Evolutionary conservation across 2,329 filamentous ascomycete species (phyloP), one percentile per base, ranked within the genome.

Genomic region (Fonsecaea erecta): DNA sequence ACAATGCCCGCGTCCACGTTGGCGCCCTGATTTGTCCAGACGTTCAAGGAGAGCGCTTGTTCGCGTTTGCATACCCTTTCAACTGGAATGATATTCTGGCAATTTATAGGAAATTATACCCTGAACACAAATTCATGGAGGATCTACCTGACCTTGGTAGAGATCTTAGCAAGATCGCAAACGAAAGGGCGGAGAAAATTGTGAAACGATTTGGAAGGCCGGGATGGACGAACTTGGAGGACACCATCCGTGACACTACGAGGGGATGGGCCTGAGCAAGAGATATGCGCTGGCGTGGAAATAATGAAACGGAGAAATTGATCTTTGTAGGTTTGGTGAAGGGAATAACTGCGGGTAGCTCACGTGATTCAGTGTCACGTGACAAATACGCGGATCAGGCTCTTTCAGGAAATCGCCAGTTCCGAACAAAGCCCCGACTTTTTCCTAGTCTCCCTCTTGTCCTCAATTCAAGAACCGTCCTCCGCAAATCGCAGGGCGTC

Each of bases 1-100:
- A 87, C 57, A 72, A 72, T 2, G 85, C 83, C 0, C 75, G 80
- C 0, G 73, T 88, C 0, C 85, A 87, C 40, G 77, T 87, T 2
- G 81, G 82, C 2, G 85, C 81, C 0, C 74, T 84, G 7, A 75
- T 85, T 0, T 75, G 84, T 24, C 75, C 77, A 0, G 75, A 77
- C 0, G 78, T 86, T 0, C 65, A 74, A 1, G 77, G 78, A 0
- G 80, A 87, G 70, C 80, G 86, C 1, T 72, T 88, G 8, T 85
- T 87, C 70, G 85, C 76, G 0, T 85, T 83, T 59, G 83, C 81
- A 0, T 75, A 77, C 1, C 78, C 78, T 0, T 82, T 78, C 62
- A 83, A 76, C 52, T 83, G 79, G 73, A 82, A 83, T 21, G 70
- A 78, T 1, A 68, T 77, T 1, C 67, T 84, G 9, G 70, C 65